Evolutionary conservation across 768 basidiomycete genomes (phyloP).

Genomic region (Rhizopogon vulgaris): DNA sequence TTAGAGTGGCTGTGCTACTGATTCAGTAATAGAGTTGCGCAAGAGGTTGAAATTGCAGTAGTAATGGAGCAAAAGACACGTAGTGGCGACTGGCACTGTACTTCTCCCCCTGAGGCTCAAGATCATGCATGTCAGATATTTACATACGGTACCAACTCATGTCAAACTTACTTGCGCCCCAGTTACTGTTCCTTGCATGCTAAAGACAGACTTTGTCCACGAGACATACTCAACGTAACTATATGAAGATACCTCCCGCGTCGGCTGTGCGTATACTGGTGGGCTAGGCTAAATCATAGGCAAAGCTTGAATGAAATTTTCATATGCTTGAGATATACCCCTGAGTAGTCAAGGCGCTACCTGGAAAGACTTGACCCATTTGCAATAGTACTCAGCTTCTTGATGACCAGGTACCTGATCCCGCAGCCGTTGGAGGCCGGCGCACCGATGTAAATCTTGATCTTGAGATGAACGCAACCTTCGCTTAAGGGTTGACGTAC

Average conservation of each 20-base stretch:
- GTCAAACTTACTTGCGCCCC: slow-evolving; percentile 50
- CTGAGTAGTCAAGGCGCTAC: slow-evolving; percentile 35
- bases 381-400: slow-evolving; percentile 26
- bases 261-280: slow-evolving; percentile 54
- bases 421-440: slow-evolving; percentile 37
- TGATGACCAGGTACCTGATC: slow-evolving; percentile 31
- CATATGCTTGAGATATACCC: slow-evolving; percentile 38
- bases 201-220: slow-evolving; percentile 45
- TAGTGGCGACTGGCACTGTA: slow-evolving; percentile 11
- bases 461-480: slow-evolving; percentile 2
- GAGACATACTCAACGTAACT: slow-evolving; percentile 62
- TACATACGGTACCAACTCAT: not conserved
- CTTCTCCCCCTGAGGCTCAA: slow-evolving; percentile 22
- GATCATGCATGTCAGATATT: not conserved
- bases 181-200: slow-evolving; percentile 46
- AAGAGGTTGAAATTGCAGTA: too few relatives aligned
- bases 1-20: slow-evolving; percentile 43
- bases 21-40: slow-evolving; percentile 11
- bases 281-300: slow-evolving; percentile 48
- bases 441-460: slow-evolving; percentile 39
- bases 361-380: slow-evolving; percentile 32
- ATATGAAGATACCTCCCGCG: slow-evolving; percentile 53
- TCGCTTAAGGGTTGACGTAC: slow-evolving; percentile 16
- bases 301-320: slow-evolving; percentile 3
- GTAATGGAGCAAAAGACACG: not conserved